Percentiles rank a stretch among this genome's conserved stretches.
Conservation (phyloP, 306 rosid species). For the Citrullus amarus region DNA sequence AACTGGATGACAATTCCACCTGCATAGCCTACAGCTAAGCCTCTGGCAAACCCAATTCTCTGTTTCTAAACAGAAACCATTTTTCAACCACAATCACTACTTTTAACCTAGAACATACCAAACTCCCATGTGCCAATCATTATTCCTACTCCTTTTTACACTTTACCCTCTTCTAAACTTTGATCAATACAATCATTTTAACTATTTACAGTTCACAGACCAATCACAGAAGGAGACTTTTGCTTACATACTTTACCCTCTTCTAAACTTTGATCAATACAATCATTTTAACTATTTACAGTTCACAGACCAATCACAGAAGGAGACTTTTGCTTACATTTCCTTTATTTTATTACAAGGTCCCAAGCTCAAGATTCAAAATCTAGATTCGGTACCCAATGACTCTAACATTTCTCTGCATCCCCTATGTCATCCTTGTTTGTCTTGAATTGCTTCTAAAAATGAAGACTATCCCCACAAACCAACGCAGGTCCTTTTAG, state of each 20-base stretch:
- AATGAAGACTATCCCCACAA: no score
- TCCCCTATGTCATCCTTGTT: no score
- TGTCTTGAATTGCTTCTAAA: no score
- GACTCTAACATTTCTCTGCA: no score
- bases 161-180: background rate
- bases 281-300: background rate
- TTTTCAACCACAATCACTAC: background rate
- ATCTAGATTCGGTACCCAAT: no score
- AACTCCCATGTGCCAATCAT: conserved; percentile 14
- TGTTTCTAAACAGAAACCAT: conserved; percentile 5
- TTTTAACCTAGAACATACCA: background rate
- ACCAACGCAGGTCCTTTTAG: no score
- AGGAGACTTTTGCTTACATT: background rate
- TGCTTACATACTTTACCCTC: background rate
- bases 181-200: background rate
- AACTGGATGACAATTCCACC: conserved; percentile 10
- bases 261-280: background rate
- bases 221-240: background rate
- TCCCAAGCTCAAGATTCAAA: no score
- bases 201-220: background rate
- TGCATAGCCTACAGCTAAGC: conserved; percentile 11
- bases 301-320: background rate
- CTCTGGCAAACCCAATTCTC: background rate
- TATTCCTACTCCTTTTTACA: background rate
- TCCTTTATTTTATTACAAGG: background rate